phyloP scores from a whole-genome alignment of 106 monocot genomes.

The Phalaenopsis equestris region DNA sequence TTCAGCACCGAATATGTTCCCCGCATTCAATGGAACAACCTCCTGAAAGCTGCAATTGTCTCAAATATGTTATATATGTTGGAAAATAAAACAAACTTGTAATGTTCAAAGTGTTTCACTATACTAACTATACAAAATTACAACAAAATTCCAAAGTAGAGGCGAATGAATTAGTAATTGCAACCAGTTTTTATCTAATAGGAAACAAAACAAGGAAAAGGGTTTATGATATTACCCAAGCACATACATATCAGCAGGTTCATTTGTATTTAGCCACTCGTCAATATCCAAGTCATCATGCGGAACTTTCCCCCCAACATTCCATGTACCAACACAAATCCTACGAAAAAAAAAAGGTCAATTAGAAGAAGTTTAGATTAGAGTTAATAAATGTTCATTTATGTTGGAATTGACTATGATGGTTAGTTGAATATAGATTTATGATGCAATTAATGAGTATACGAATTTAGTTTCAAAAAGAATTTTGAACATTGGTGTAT shows the following conservation, averaged over 20 bases:
- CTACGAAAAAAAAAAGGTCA: conserved; percentile 18
- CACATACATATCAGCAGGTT: conserved; percentile 45
- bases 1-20: conserved; percentile 83
- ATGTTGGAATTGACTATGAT: too few relatives aligned
- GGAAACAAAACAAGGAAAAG: too few relatives aligned
- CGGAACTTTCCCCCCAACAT: conserved; percentile 79
- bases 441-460: too few relatives aligned
- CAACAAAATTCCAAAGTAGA: too few relatives aligned
- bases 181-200: too few relatives aligned
- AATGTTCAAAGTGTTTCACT: too few relatives aligned
- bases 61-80: neutral
- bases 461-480: neutral
- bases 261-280: conserved; percentile 67
- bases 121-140: too few relatives aligned
- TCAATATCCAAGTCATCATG: conserved; percentile 59
- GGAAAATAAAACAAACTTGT: too few relatives aligned
- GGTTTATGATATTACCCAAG: conserved; percentile 10
- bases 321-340: conserved; percentile 91
- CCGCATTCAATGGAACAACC: conserved; percentile 87
- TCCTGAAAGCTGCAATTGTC: conserved; percentile 64
- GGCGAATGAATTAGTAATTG: too few relatives aligned
- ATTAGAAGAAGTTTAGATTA: neutral
- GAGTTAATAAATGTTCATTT: too few relatives aligned
- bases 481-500: too few relatives aligned
- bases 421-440: too few relatives aligned